Conservation (phyloP, 1,284 basidiomycete species). For the Rhodotorula sp. region DNA sequence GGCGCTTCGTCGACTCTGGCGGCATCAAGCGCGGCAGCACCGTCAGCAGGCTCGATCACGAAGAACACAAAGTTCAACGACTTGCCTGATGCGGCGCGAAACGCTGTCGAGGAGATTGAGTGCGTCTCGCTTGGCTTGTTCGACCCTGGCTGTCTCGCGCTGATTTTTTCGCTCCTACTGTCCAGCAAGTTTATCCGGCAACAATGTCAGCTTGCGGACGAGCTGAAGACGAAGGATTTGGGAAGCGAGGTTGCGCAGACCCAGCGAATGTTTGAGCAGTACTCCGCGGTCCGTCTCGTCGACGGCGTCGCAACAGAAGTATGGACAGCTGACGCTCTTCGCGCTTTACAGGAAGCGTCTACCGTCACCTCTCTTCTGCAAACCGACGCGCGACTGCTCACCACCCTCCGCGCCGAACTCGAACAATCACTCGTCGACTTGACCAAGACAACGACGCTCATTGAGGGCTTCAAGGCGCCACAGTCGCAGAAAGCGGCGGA, state of each 20-base stretch:
- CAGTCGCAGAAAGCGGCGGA: constrained; percentile 61
- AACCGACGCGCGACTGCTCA: constrained; percentile 24
- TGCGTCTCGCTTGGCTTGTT: constrained; percentile 48
- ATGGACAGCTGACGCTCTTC: neutral
- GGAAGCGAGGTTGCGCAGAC: constrained; percentile 71
- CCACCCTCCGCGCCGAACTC: constrained; percentile 32
- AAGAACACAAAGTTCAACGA: constrained; percentile 80
- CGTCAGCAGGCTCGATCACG: constrained; percentile 48
- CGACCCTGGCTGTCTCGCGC: neutral
- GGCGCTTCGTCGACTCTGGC: neutral
- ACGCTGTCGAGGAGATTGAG: constrained; percentile 68
- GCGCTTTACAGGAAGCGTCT: constrained; percentile 30
- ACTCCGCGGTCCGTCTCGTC: constrained; percentile 60
- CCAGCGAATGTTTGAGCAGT: constrained; percentile 61
- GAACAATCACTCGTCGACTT: constrained; percentile 49
- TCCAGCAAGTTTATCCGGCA: constrained; percentile 68
- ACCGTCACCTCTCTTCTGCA: constrained; percentile 25
- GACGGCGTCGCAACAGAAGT: neutral
- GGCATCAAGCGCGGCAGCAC: neutral
- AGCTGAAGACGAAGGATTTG: constrained; percentile 68
- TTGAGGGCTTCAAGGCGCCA: constrained; percentile 60
- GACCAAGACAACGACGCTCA: constrained; percentile 65
- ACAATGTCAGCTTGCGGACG: constrained; percentile 70
- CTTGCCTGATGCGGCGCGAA: constrained; percentile 66
- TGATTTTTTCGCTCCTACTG: neutral